Evolutionary conservation across 2,329 filamentous ascomycete species (phyloP), one percentile per base, ranked within the genome.

Genomic region (Pezicula radicicola): DNA sequence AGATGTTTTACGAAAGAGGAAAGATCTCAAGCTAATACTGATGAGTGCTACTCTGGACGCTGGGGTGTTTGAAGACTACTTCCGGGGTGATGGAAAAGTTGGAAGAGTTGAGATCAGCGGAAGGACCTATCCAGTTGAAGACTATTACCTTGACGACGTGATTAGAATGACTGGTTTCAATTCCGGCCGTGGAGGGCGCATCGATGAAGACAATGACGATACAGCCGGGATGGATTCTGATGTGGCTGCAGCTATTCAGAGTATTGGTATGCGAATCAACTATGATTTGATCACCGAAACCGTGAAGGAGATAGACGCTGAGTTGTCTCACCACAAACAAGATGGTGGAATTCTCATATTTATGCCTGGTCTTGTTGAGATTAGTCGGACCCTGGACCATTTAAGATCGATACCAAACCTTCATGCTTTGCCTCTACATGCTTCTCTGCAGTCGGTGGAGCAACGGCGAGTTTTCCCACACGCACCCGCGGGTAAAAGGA

Each of bases 41-140:
- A 99, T 99, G 94, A 96, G 91, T 70, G 93, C 93, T 2, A 99
- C 93, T 1, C 81, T 97, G 3, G 92, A 99, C 69, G 91, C 93
- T 1, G 81, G 85, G 1, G 84, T 91, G 0, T 97, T 97, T 68
- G 84, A 84, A 58, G 75, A 83, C 51, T 97, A 97, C 69, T 97
- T 97, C 72, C 82, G 79, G 6, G 80, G 80, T 1, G 81, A 84
- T 48, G 81, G 80, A 12, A 78, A 76, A 4, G 92, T 97, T 28
- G 91, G 89, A 7, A 75, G 85, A 53, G 87, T 97, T 9, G 87
- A 96, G 66, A 97, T 97, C 58, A 80, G 88, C 46, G 93, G 94
- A 1, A 80, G 93, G 51, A 97, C 93, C 4, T 93, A 88, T 66
- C 92, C 93, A 0, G 92, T 99, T 1, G 80, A 89, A 45, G 93